These are phyloP conservation scores for Dryas drummondii DNA, from an alignment of 306 rosid species.

Conservation along the genomic window DNA sequence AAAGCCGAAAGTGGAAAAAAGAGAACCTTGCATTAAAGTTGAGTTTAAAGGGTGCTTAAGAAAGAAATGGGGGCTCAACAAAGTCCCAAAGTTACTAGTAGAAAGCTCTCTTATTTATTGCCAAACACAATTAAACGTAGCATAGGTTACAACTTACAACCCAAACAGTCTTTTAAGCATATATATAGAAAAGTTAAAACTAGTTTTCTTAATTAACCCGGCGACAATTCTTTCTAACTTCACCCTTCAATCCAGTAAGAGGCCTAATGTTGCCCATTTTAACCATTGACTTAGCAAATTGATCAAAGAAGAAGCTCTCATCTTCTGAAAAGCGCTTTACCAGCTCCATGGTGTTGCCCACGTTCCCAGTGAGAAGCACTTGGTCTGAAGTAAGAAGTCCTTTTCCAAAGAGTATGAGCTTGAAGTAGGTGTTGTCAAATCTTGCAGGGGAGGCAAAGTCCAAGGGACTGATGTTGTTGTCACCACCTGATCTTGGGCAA, in stretches of 20 bases:
- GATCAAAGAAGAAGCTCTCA: slow-evolving; percentile 62
- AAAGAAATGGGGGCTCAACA: neutral
- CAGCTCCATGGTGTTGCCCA: slow-evolving; percentile 34
- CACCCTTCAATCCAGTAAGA: slow-evolving; percentile 62
- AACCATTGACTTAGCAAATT: slow-evolving; percentile 76
- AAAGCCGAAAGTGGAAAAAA: slow-evolving; percentile 2
- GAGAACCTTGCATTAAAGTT: neutral
- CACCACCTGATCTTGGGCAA: slow-evolving; percentile 75
- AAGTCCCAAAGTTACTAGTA: neutral
- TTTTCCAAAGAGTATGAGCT: slow-evolving; percentile 57
- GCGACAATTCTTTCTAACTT: slow-evolving; percentile 72
- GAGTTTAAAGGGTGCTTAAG: neutral
- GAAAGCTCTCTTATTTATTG: neutral
- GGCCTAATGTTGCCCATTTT: slow-evolving; percentile 73
- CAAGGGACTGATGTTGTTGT: slow-evolving; percentile 60
- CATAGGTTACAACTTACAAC: neutral
- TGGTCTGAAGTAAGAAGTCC: slow-evolving; percentile 75
- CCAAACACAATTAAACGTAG: too few species aligned
- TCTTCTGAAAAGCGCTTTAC: slow-evolving; percentile 59
- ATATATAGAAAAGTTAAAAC: neutral
- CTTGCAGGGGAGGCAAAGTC: slow-evolving; percentile 72
- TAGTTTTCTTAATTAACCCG: slow-evolving; percentile 37
- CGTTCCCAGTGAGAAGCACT: slow-evolving; percentile 66
- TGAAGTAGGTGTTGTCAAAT: slow-evolving; percentile 73
- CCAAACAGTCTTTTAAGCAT: neutral